phyloP scores from a whole-genome alignment of 192 early-diverging fungal genomes.

The Podila minutissima region DNA sequence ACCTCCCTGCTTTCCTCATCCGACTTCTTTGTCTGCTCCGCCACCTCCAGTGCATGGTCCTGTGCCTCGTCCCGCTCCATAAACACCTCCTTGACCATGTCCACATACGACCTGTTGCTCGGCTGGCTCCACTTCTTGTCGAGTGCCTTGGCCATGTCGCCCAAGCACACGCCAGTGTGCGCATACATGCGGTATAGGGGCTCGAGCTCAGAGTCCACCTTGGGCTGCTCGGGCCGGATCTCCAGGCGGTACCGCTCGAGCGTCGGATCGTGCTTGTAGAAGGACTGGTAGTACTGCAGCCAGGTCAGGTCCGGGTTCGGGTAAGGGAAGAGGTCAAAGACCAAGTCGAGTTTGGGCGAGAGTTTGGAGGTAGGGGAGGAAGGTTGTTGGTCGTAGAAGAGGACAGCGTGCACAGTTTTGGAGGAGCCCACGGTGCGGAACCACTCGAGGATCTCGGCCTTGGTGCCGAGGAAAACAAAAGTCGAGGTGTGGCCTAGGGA shows the following conservation, averaged over 20 bases:
- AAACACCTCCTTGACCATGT: slow-evolving; percentile 49
- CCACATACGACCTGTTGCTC: slow-evolving; percentile 28
- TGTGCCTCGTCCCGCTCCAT: slow-evolving; percentile 41
- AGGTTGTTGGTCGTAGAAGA: slow-evolving; percentile 31
- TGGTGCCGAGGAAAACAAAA: slow-evolving; percentile 59
- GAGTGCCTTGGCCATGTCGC: slow-evolving; percentile 50
- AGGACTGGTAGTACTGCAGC: slow-evolving; percentile 50
- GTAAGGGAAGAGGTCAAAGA: slow-evolving; percentile 57
- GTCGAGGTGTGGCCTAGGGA: slow-evolving; percentile 53
- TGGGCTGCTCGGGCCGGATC: slow-evolving; percentile 55
- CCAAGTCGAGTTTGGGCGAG: slow-evolving; percentile 47
- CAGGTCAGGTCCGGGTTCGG: slow-evolving; percentile 59
- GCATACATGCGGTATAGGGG: slow-evolving; percentile 55
- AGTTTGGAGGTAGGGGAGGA: too few relatives aligned
- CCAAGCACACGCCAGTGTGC: slow-evolving; percentile 44
- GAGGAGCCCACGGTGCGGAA: slow-evolving; percentile 44
- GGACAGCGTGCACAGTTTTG: slow-evolving; percentile 38
- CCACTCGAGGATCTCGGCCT: slow-evolving; percentile 59
- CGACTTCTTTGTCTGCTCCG: slow-evolving; percentile 18
- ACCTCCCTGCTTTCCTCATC: slow-evolving; percentile 41
- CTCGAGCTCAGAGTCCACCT: slow-evolving; percentile 46
- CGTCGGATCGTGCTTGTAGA: slow-evolving; percentile 46
- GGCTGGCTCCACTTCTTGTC: slow-evolving; percentile 57
- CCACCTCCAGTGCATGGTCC: slow-evolving; percentile 34
- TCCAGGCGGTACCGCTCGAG: slow-evolving; percentile 52